These are phyloP conservation scores for Amauroascus verrucosus DNA, from an alignment of 2,329 filamentous ascomycete species.

Conservation along the genomic window DNA sequence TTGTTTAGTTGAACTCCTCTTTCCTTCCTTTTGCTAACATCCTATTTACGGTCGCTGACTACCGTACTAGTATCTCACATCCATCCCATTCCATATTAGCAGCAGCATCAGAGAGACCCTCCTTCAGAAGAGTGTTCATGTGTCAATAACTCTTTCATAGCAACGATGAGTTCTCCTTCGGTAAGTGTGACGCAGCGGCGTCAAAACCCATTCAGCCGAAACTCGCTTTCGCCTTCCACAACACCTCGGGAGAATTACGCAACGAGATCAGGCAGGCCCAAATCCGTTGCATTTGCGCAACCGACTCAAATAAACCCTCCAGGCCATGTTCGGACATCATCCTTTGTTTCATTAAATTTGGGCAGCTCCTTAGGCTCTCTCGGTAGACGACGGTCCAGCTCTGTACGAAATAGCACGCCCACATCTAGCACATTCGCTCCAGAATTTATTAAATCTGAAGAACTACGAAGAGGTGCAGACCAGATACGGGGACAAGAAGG, in stretches of 20 bases:
- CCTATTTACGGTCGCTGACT: not conserved
- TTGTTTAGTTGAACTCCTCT: not conserved
- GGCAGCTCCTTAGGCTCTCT: slow-evolving; percentile 34
- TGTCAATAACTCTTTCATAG: not conserved
- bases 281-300: slow-evolving; percentile 63
- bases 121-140: not conserved
- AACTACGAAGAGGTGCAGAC: slow-evolving; percentile 51
- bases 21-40: too few species aligned
- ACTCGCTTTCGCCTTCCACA: slow-evolving; percentile 55
- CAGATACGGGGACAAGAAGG: slow-evolving; percentile 69
- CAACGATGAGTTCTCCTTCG: slow-evolving; percentile 42
- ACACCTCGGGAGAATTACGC: slow-evolving; percentile 34
- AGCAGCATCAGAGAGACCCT: not conserved
- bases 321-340: slow-evolving; percentile 59
- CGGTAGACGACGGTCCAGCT: slow-evolving; percentile 47
- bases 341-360: slow-evolving; percentile 49
- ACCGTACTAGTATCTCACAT: not conserved
- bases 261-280: slow-evolving; percentile 48
- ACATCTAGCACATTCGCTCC: slow-evolving; percentile 82
- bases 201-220: slow-evolving; percentile 68
- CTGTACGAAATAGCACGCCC: slow-evolving; percentile 45
- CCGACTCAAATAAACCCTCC: slow-evolving; percentile 38
- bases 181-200: slow-evolving; percentile 60
- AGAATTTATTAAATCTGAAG: slow-evolving; percentile 86
- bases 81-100: not conserved